phyloP scores from a whole-genome alignment of 371 early-diverging fungal genomes.

The Catenaria anguillulae region DNA sequence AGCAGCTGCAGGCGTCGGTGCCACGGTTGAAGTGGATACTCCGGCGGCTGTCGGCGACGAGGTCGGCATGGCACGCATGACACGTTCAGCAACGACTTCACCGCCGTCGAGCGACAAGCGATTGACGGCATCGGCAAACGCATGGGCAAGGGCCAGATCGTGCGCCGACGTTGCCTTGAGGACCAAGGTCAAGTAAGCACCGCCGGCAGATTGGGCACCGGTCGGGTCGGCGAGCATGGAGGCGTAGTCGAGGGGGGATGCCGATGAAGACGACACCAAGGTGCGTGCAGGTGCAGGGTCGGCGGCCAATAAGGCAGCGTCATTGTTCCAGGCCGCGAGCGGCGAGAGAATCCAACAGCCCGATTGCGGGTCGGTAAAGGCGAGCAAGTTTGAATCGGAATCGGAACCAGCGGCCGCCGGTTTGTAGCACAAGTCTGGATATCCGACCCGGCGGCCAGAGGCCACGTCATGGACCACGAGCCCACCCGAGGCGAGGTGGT shows the following conservation, averaged over 20 bases:
- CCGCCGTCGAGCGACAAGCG: not conserved
- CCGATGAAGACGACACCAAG: not conserved
- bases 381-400: too few species aligned
- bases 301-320: not conserved
- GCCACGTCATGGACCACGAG: too few species aligned
- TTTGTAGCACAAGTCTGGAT: not conserved
- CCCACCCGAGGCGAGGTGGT: not conserved
- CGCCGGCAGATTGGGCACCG: not conserved
- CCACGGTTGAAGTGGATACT: too few species aligned
- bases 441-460: too few species aligned
- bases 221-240: not conserved
- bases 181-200: not conserved
- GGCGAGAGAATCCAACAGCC: not conserved
- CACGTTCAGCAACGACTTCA: not conserved
- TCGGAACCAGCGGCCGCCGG: too few species aligned
- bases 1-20: not conserved
- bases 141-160: not conserved
- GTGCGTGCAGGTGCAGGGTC: not conserved
- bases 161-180: not conserved
- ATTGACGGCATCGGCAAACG: not conserved
- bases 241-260: not conserved
- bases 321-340: not conserved
- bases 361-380: not conserved
- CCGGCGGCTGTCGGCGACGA: too few species aligned
- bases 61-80: not conserved